phyloP scores from a whole-genome alignment of 2,329 filamentous ascomycete species.

The Aspergillus fructus region DNA sequence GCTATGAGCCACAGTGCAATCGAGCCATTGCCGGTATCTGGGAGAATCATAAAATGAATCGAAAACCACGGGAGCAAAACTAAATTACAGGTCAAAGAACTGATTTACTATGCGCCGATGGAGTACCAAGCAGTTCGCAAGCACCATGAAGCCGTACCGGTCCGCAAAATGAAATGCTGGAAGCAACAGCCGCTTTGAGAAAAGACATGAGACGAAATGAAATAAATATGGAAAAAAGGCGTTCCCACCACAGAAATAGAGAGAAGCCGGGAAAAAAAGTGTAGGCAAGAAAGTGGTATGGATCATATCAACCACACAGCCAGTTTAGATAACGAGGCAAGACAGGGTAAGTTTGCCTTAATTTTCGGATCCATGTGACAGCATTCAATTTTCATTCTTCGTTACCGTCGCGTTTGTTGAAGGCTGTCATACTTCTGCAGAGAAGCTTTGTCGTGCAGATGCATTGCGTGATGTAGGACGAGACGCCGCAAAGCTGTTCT shows the following conservation, averaged over 20 bases:
- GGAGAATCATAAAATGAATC: background rate
- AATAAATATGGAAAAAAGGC: slow-evolving; percentile 1
- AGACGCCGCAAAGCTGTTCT: slow-evolving; percentile 33
- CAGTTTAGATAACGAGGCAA: too few species aligned
- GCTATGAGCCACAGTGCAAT: background rate
- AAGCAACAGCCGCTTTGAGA: background rate
- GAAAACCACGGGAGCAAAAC: background rate
- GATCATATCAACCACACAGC: too few species aligned
- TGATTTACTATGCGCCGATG: background rate
- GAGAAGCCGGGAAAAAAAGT: background rate
- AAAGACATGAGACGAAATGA: slow-evolving; percentile 1
- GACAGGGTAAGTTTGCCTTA: background rate
- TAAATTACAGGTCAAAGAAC: slow-evolving; percentile 2
- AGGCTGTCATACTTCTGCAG: background rate
- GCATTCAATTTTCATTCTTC: slow-evolving; percentile 7
- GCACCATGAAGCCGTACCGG: background rate
- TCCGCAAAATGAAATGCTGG: background rate
- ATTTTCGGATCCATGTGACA: background rate
- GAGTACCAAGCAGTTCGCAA: background rate
- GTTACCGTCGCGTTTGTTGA: background rate
- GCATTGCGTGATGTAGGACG: slow-evolving; percentile 31
- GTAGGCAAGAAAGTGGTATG: background rate
- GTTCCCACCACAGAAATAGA: background rate
- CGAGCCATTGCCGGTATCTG: background rate
- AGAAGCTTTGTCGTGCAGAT: slow-evolving; percentile 31